phyloP scores from a whole-genome alignment of 78 protist genomes.

The Cyanophora paradoxa region DNA sequence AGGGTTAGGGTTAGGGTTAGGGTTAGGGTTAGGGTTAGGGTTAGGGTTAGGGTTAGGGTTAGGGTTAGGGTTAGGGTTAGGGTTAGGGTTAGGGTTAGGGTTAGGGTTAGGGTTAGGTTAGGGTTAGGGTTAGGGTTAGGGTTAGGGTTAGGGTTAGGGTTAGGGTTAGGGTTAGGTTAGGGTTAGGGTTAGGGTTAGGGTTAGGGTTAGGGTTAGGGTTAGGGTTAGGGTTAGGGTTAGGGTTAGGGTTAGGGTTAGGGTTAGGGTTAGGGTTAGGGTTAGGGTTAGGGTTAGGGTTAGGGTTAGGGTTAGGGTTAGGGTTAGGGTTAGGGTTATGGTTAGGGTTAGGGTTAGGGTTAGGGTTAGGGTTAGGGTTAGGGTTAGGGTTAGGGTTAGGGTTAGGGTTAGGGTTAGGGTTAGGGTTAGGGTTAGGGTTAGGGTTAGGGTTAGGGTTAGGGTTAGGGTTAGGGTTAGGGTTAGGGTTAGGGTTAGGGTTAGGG shows the following conservation, averaged over 20 bases:
- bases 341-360: slow-evolving; percentile 10
- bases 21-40: not conserved
- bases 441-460: slow-evolving; percentile 26
- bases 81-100: slow-evolving; percentile 15
- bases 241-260: slow-evolving; percentile 26
- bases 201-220: slow-evolving; percentile 25
- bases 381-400: slow-evolving; percentile 7
- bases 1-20: slow-evolving; percentile 4
- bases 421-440: slow-evolving; percentile 27
- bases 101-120: too few relatives aligned
- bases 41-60: slow-evolving; percentile 15
- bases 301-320: slow-evolving; percentile 27
- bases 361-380: slow-evolving; percentile 17
- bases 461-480: slow-evolving; percentile 24
- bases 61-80: slow-evolving; percentile 6
- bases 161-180: slow-evolving; percentile 9
- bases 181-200: slow-evolving; percentile 26
- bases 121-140: slow-evolving; percentile 18
- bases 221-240: slow-evolving; percentile 25
- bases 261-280: slow-evolving; percentile 25
- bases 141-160: slow-evolving; percentile 26
- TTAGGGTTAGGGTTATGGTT: slow-evolving; percentile 22
- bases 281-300: slow-evolving; percentile 25
- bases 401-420: slow-evolving; percentile 27
- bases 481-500: slow-evolving; percentile 27